Base-by-base conservation (phyloP, 2,329 filamentous ascomycete species). In the Fusarium denticulatum region DNA sequence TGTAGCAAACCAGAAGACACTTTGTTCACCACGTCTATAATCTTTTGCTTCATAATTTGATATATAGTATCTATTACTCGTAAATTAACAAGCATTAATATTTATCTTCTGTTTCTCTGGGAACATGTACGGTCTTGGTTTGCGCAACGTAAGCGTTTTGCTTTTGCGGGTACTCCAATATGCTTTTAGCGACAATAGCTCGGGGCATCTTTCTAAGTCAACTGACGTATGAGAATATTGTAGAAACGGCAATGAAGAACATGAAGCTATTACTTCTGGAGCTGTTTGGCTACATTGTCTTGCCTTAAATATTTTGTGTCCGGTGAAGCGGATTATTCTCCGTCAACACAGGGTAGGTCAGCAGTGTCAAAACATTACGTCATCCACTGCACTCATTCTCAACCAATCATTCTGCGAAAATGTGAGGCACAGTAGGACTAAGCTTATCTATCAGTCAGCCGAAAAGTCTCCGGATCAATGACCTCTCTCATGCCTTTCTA, bases 11-110 rank as follows among this genome's bases (percentile, higher is more conserved):
- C 24, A 30, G 30, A 30, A 30, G 30, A 30, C 30, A 30, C 11
- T 20, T 3, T 11, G 5, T 13, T 9, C 1, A 45, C 18, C 7
- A 26, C 24, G 7, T 20, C 42, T 7, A 18, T 1, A 13, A 6
- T 7, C 11, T 8, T 4, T 7, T 18, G 5, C 6, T 8, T 18
- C 5, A 18, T 7, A 12, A 18, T 43, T 6, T 24, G 5, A 16
- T 43, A 0, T 24, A 18, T 16, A 24, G 11, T 24, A 8, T n/a
- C 6, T 9, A 24, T 24, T 13, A 26, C 8, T 9, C 7, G 26
- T 18, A 20, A 9, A 18, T 13, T 13, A 1, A 13, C 7, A 20
- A 20, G 12, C 7, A 12, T 47, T 20, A 5, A 26, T 7, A 13
- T 14, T 9, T 34, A 34, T 16, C 15, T 34, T 3, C 18, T 39